Conservation (phyloP, 805 yeast species). For the Cyberlindnera xylosilytica region DNA sequence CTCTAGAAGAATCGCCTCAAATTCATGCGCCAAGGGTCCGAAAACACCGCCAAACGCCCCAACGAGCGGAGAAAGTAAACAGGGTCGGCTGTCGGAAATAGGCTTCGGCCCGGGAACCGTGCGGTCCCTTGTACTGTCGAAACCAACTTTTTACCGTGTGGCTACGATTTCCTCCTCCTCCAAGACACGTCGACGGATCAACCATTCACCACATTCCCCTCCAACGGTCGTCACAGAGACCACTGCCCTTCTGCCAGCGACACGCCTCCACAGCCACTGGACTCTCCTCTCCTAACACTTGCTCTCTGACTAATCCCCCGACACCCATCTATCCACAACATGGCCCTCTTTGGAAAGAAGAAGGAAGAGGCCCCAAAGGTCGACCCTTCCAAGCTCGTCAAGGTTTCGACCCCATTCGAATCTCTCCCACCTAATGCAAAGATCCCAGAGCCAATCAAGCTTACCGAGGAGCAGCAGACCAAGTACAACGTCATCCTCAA, state of each 20-base stretch:
- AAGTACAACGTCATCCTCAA: constrained; percentile 62
- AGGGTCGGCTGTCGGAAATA: not conserved
- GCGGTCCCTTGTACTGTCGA: no score
- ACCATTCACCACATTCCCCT: no score
- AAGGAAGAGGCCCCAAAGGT: constrained; percentile 20
- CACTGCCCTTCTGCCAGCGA: no score
- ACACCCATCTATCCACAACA: constrained; percentile 2
- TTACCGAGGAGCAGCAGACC: constrained; percentile 52
- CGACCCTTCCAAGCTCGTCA: constrained; percentile 29
- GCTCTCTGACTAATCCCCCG: not conserved
- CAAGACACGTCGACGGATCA: not conserved
- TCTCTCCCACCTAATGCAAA: constrained; percentile 45
- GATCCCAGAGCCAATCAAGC: constrained; percentile 46
- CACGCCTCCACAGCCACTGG: not conserved
- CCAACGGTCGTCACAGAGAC: no score
- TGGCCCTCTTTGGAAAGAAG: constrained; percentile 29
- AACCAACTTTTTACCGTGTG: not conserved
- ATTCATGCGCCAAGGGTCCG: no score
- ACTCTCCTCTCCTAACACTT: not conserved
- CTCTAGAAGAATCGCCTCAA: no score
- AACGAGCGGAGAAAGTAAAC: no score
- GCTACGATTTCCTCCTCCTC: not conserved
- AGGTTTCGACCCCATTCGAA: constrained; percentile 49
- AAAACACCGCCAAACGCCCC: no score
- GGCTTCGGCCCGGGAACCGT: constrained; percentile 1